Conservation (phyloP, 371 early-diverging fungal species). For the Batrachochytrium dendrobatidis region DNA sequence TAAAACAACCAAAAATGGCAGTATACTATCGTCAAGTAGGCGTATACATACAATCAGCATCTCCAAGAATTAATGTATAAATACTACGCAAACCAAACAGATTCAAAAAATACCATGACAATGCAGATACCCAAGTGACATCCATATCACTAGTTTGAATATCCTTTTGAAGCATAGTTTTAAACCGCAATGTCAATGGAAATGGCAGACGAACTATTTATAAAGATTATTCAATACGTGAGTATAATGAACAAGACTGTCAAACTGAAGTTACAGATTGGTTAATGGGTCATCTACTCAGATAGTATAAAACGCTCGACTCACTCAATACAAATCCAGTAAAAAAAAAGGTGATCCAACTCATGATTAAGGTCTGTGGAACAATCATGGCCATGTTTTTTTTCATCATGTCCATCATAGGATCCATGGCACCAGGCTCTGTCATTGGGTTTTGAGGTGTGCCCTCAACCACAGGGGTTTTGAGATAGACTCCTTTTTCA, state of each 20-base stretch:
- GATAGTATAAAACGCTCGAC: constrained; percentile 5
- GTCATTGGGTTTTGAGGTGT: constrained; percentile 69
- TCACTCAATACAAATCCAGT: constrained; percentile 90
- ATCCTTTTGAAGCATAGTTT: constrained; percentile 93
- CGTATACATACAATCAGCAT: constrained; percentile 68
- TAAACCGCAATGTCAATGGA: constrained; percentile 91
- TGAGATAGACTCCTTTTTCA: constrained; percentile 74
- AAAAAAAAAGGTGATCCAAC: constrained; percentile 96
- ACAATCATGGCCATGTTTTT: constrained; percentile 92
- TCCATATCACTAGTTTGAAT: constrained; percentile 96
- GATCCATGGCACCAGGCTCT: constrained; percentile 86
- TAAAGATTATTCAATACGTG: not conserved
- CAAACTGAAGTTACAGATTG: not conserved
- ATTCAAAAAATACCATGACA: constrained; percentile 97
- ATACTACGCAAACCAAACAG: constrained; percentile 90
- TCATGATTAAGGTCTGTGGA: constrained; percentile 96
- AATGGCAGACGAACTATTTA: constrained; percentile 84
- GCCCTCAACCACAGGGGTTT: constrained; percentile 56
- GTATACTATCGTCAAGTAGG: no score
- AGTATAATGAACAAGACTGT: not conserved
- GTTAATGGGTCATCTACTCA: not conserved
- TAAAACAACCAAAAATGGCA: no score
- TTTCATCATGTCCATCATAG: constrained; percentile 96
- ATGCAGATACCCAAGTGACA: constrained; percentile 92
- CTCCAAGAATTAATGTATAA: constrained; percentile 84